phyloP scores from a whole-genome alignment of 163 green algal species.

The Scenedesmus sp. region DNA sequence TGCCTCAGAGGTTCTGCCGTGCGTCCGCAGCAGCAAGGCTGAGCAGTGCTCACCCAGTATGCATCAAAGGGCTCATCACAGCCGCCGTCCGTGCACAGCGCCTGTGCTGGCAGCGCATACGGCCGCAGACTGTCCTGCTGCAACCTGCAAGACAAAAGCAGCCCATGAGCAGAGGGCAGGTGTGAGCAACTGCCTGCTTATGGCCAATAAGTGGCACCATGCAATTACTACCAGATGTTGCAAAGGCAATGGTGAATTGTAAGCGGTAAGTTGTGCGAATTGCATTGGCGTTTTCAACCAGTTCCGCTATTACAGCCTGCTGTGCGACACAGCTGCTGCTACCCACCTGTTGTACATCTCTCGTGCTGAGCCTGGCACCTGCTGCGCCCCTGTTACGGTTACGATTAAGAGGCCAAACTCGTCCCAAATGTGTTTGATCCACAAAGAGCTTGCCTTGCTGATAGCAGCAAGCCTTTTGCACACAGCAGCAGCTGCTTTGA shows the following conservation, averaged over 20 bases:
- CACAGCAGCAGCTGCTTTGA: not conserved
- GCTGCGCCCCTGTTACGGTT: not conserved
- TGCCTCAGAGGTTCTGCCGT: not conserved
- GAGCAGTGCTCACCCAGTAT: conserved; percentile 28
- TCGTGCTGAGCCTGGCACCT: not conserved
- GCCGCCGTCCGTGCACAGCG: conserved; percentile 24
- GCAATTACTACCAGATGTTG: too few species aligned
- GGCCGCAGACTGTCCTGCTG: not conserved
- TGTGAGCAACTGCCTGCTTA: too few species aligned
- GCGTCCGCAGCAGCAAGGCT: not conserved
- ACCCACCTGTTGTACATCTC: not conserved
- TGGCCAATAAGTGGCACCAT: too few species aligned
- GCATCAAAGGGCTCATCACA: conserved; percentile 22
- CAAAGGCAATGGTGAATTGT: too few species aligned
- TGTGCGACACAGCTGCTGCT: not conserved
- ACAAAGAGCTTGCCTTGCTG: not conserved
- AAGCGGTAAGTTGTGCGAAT: too few species aligned
- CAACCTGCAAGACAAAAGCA: not conserved
- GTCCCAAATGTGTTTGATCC: not conserved
- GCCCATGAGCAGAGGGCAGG: not conserved
- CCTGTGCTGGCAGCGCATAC: conserved; percentile 15
- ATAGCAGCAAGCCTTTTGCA: conserved; percentile 9
- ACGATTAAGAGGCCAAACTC: not conserved
- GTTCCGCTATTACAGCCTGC: not conserved
- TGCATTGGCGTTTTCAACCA: too few species aligned